A percentile compares a stretch with the other conserved stretches of the same genome.
These are phyloP conservation scores for Ophiostoma fasciatum DNA, from an alignment of 2,329 filamentous ascomycete genomes.

Conservation along the genomic window DNA sequence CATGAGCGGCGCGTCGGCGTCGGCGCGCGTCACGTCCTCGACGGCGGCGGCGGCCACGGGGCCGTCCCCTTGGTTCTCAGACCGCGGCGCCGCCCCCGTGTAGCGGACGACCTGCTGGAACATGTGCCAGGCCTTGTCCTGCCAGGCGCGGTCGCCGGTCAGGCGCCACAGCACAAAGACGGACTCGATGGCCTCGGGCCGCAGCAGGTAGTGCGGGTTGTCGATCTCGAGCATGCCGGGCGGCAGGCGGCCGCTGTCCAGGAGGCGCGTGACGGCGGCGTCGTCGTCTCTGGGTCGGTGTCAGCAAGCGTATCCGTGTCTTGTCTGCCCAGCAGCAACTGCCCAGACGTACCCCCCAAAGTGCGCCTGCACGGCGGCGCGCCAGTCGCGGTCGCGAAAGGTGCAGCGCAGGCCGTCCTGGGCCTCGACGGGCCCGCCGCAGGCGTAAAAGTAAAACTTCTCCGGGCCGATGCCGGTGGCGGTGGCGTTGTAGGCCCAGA, in stretches of 20 bases:
- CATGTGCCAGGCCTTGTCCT: conserved; percentile 61
- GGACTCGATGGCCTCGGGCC: conserved; percentile 68
- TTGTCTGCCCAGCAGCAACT: too few species aligned
- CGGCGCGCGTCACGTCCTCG: conserved; percentile 43
- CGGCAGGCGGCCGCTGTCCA: conserved; percentile 31
- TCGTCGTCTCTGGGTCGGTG: conserved; percentile 14
- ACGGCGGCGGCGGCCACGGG: conserved; percentile 39
- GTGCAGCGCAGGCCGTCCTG: conserved; percentile 13
- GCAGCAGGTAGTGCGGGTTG: conserved; percentile 47
- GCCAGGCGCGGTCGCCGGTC: conserved; percentile 50
- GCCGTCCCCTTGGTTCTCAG: too few species aligned
- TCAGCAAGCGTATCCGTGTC: too few species aligned
- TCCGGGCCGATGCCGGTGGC: conserved; percentile 48
- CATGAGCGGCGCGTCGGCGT: conserved; percentile 21
- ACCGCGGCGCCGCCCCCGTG: conserved; percentile 35
- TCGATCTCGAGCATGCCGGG: conserved; percentile 39
- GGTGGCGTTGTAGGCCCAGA: conserved; percentile 47
- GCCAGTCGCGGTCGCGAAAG: conserved; percentile 15
- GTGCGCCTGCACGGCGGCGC: conserved; percentile 10
- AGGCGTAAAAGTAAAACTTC: conserved; percentile 33
- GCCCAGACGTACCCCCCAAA: too few species aligned
- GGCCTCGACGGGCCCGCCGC: conserved; percentile 14
- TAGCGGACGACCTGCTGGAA: conserved; percentile 47
- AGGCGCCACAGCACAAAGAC: conserved; percentile 66
- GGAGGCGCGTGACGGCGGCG: conserved; percentile 18